Base-by-base conservation (phyloP, 164 flowering plant species). In the Echeveria elegans region DNA sequence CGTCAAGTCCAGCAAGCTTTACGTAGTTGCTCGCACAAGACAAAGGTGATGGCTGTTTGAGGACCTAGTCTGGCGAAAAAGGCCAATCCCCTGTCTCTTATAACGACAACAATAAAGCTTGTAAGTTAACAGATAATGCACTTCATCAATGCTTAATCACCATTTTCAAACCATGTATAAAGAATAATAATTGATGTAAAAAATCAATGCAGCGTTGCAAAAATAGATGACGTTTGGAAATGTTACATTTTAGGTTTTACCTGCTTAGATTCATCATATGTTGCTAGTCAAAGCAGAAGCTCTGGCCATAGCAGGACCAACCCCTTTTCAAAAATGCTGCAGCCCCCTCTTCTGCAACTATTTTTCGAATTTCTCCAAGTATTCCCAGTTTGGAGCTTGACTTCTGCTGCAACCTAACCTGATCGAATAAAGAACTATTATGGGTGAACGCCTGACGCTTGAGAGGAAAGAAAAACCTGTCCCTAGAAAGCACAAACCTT, bases 231-330 rank as follows among this genome's bases (percentile, higher is more conserved):
- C 1, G 48, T 67, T 29, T 32, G 59, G 38, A 68, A 75, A 63
- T 73, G 74, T 71, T 66, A 65, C 71, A 78, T n/a, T 65, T 74
- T 72, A 78, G 77, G 78, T 74, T 71, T 75, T 71, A 92, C 96
- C 93, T 70, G 90, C 87, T 93, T 93, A 77, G 89, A 77, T 83
- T 93, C 98, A 81, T 93, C 97, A 78, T 93, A 93, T 59, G 98
- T 84, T 65, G 90, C 97, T 63, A 93, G 98, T 93, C 81, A 93
- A 78, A 61, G 89, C 82, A 67, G 86, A 87, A 71, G 97, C 97
- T 72, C 98, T 83, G 32, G 80, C 77, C 92, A 86, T 93, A 59
- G 97, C 97, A 73, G 97, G 96, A 62, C 97, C 91, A 72, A 88
- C 85, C 18, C 98, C 97, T 73, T 93, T 93, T 97, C 98, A 93